phyloP scores from a whole-genome alignment of 116 monocot genomes.

The Cymodocea nodosa region DNA sequence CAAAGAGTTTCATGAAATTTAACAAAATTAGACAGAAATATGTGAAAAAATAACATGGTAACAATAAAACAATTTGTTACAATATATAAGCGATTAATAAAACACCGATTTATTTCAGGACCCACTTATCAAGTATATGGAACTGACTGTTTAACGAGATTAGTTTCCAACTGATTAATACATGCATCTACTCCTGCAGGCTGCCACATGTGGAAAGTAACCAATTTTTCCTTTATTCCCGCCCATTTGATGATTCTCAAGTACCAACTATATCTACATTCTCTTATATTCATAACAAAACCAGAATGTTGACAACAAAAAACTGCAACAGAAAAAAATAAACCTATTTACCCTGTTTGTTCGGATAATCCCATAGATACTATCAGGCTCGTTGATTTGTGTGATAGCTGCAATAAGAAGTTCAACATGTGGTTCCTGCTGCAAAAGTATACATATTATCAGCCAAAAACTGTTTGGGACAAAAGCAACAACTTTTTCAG shows the following conservation, averaged over 20 bases:
- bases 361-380: conserved; percentile 80
- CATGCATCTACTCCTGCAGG: no score
- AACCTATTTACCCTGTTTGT: conserved; percentile 55
- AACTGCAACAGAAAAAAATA: neutral
- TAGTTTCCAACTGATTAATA: no score
- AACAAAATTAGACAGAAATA: no score
- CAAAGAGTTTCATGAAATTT: no score
- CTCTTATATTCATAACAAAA: neutral
- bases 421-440: conserved; percentile 70
- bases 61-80: no score
- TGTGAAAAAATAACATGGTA: no score
- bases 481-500: neutral
- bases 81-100: no score
- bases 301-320: neutral
- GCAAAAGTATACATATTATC: neutral
- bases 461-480: neutral
- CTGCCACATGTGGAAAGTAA: no score
- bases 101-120: no score
- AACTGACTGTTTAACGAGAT: no score
- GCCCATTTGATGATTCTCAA: neutral
- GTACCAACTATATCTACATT: neutral
- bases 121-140: no score
- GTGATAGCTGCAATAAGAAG: conserved; percentile 69
- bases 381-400: conserved; percentile 89
- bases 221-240: no score